Conservation (phyloP, 768 basidiomycete species). For the Pleurotus sapidus region DNA sequence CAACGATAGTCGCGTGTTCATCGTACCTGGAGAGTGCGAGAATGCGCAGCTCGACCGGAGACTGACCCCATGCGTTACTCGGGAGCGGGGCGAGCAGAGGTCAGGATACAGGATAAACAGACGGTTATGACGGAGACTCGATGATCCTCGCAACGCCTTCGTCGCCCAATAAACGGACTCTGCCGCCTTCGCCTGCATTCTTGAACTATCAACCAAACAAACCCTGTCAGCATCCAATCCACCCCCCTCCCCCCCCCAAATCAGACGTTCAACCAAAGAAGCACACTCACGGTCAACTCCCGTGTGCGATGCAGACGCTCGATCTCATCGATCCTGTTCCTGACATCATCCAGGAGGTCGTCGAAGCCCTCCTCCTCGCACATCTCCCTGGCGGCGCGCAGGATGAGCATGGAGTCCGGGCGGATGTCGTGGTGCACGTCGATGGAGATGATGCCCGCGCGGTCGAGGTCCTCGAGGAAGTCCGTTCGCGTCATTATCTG, state of each 20-base stretch:
- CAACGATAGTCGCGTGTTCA: too few species aligned
- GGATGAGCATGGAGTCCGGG: conserved; percentile 78
- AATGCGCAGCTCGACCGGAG: too few species aligned
- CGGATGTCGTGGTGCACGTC: conserved; percentile 78
- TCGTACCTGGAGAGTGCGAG: too few species aligned
- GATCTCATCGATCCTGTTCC: conserved; percentile 81
- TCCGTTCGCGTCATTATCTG: conserved; percentile 85
- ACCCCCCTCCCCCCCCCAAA: too few species aligned
- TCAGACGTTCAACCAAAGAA: conserved; percentile 28
- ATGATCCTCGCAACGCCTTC: conserved; percentile 44
- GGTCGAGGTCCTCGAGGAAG: conserved; percentile 75
- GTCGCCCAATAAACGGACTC: conserved; percentile 52
- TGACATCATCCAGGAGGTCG: conserved; percentile 66
- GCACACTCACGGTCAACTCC: conserved; percentile 61
- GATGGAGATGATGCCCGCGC: conserved; percentile 72
- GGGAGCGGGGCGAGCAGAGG: too few species aligned
- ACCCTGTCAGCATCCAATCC: too few species aligned
- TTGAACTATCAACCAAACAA: conserved; percentile 50
- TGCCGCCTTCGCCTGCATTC: conserved; percentile 44
- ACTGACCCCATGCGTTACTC: too few species aligned
- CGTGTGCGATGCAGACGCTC: conserved; percentile 80
- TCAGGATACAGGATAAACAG: too few species aligned
- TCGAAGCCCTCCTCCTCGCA: conserved; percentile 77
- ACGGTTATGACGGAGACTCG: conserved; percentile 17
- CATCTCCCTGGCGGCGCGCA: conserved; percentile 70